Evolutionary conservation across 1,139 yeast species (phyloP).

Genomic region (Hanseniaspora gamundiae): DNA sequence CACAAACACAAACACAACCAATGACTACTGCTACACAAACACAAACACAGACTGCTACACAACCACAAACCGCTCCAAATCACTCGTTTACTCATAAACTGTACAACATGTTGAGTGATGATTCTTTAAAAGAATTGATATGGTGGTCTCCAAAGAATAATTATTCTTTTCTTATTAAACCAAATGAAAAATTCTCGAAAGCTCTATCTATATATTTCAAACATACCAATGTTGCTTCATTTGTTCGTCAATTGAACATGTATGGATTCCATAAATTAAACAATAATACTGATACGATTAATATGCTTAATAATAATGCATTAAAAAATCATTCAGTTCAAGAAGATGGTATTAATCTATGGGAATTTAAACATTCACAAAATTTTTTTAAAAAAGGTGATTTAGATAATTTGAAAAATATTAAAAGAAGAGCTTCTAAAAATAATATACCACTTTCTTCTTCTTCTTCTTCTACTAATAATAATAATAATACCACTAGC

Average conservation of each 20-base stretch:
- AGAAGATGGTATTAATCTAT: slow-evolving; percentile 26
- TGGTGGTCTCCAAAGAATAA: slow-evolving; percentile 39
- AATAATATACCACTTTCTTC: slow-evolving; percentile 25
- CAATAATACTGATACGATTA: slow-evolving; percentile 6
- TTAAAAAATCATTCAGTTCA: slow-evolving; percentile 2
- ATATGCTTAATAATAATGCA: slow-evolving; percentile 4
- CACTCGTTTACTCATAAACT: slow-evolving; percentile 54
- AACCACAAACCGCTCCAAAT: slow-evolving; percentile 16
- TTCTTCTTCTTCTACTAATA: not conserved
- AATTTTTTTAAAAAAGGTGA: slow-evolving; percentile 58
- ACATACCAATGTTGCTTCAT: slow-evolving; percentile 70
- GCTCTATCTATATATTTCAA: slow-evolving; percentile 55
- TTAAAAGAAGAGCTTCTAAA: slow-evolving; percentile 54
- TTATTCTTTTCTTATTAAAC: slow-evolving; percentile 29
- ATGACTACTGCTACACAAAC: not conserved
- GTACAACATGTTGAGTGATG: slow-evolving; percentile 51
- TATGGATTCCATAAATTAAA: slow-evolving; percentile 57
- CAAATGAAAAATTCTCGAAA: slow-evolving; percentile 47
- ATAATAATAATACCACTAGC: slow-evolving; percentile 4
- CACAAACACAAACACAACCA: no score
- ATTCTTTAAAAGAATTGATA: slow-evolving; percentile 35
- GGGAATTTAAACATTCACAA: slow-evolving; percentile 67
- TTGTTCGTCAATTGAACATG: slow-evolving; percentile 68
- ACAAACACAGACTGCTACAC: not conserved
- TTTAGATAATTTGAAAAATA: slow-evolving; percentile 40